phyloP scores from a whole-genome alignment of 768 basidiomycete species.

The Podaxis carcinomalis region DNA sequence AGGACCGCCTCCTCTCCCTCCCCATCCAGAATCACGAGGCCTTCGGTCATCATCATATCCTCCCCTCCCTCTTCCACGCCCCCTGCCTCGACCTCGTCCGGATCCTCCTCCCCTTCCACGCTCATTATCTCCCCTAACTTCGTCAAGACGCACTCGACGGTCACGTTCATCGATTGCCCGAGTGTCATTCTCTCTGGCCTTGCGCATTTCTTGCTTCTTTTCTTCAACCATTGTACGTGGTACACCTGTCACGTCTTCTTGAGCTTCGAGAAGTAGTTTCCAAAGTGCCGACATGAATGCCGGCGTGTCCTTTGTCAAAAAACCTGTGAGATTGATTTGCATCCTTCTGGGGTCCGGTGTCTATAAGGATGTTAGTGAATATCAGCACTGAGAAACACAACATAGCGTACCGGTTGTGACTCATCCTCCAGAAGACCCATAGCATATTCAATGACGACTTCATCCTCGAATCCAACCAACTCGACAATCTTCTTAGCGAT shows the following conservation, averaged over 20 bases:
- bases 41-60: conserved; percentile 41
- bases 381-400: background rate
- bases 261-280: conserved; percentile 91
- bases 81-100: conserved; percentile 57
- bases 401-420: conserved; percentile 63
- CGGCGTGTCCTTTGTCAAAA: conserved; percentile 83
- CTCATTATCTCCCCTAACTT: conserved; percentile 60
- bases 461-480: conserved; percentile 92
- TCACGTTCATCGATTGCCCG: conserved; percentile 69
- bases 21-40: conserved; percentile 63
- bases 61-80: conserved; percentile 51
- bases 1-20: conserved; percentile 55
- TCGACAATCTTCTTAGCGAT: conserved; percentile 90
- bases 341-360: conserved; percentile 91
- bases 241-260: conserved; percentile 82
- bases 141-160: conserved; percentile 62
- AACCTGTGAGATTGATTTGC: conserved; percentile 93
- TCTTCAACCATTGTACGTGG: conserved; percentile 87
- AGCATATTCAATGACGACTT: conserved; percentile 94
- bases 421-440: conserved; percentile 91
- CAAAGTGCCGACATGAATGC: conserved; percentile 87
- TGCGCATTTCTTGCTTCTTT: conserved; percentile 90
- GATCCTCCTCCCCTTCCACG: conserved; percentile 49
- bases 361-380: conserved; percentile 32
- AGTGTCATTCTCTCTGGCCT: conserved; percentile 56